Percentiles rank a stretch among this genome's conserved stretches.
phyloP scores from a whole-genome alignment of 2,329 filamentous ascomycete genomes.

The Mycosphaerelloides madeirae region DNA sequence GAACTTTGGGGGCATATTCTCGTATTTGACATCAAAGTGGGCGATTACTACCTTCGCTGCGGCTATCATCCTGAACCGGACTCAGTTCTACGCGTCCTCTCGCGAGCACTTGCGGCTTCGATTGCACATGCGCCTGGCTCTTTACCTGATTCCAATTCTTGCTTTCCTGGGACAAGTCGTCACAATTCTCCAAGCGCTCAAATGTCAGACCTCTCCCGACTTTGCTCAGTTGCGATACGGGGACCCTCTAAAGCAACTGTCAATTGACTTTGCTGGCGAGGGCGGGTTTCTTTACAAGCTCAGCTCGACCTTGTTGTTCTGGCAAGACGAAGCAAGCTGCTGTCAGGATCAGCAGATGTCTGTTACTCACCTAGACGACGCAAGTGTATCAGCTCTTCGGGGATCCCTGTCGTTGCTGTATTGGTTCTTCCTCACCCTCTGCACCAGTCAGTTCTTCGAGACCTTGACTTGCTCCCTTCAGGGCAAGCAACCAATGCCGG shows the following conservation, averaged over 20 bases:
- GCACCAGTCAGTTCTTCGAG: constrained; percentile 79
- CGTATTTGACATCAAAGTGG: constrained; percentile 89
- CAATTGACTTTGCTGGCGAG: constrained; percentile 50
- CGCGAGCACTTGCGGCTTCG: constrained; percentile 71
- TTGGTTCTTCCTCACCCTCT: constrained; percentile 66
- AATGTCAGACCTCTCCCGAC: constrained; percentile 70
- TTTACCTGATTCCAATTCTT: constrained; percentile 67
- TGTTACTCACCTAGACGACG: constrained; percentile 44
- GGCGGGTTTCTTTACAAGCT: constrained; percentile 67
- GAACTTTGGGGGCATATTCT: constrained; percentile 80
- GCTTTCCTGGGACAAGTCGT: constrained; percentile 66
- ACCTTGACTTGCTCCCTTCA: constrained; percentile 83
- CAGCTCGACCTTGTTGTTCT: constrained; percentile 67
- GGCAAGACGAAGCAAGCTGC: constrained; percentile 67
- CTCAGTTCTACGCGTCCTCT: constrained; percentile 88
- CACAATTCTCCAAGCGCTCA: constrained; percentile 73
- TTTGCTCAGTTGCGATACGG: constrained; percentile 46
- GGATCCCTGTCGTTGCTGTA: constrained; percentile 76
- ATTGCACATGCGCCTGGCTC: constrained; percentile 64
- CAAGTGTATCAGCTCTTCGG: constrained; percentile 51
- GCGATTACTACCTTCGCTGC: constrained; percentile 81
- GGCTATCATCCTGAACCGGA: constrained; percentile 83
- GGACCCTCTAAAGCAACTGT: constrained; percentile 38
- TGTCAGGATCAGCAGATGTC: constrained; percentile 73
- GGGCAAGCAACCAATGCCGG: constrained; percentile 71